phyloP scores from a whole-genome alignment of 192 early-diverging fungal species.

The Coemansia sp. region DNA sequence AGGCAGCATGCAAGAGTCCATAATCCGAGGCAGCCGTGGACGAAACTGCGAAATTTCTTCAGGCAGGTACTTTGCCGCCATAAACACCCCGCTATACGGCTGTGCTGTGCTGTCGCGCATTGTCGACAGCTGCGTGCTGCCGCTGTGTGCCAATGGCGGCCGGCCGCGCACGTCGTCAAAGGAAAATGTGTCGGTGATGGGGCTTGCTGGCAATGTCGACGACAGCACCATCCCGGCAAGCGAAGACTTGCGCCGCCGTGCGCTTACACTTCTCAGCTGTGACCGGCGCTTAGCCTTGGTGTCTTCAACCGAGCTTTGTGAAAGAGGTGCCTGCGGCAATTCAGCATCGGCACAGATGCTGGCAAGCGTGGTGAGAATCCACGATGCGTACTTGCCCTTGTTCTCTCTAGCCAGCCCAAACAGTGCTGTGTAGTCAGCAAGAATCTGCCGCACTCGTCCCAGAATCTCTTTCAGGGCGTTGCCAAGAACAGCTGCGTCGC shows the following conservation, averaged over 20 bases:
- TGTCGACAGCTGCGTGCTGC: background rate
- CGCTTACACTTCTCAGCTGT: conserved; percentile 10
- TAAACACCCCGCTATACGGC: conserved; percentile 22
- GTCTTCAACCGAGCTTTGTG: background rate
- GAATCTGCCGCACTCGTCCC: conserved; percentile 16
- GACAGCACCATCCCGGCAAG: conserved; percentile 38
- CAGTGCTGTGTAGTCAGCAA: conserved; percentile 27
- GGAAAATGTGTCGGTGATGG: conserved; percentile 3
- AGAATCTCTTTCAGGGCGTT: conserved; percentile 21
- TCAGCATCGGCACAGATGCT: conserved; percentile 43
- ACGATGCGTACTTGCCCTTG: conserved; percentile 19
- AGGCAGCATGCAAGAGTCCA: conserved; percentile 15
- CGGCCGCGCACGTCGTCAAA: background rate
- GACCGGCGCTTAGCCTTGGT: conserved; percentile 4
- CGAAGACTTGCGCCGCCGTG: conserved; percentile 39
- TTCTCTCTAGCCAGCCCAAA: conserved; percentile 23
- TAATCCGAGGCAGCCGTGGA: conserved; percentile 31
- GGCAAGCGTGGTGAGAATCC: conserved; percentile 35
- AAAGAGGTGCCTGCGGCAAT: conserved; percentile 17
- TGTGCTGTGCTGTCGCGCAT: background rate
- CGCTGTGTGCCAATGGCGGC: background rate
- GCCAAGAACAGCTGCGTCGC: conserved; percentile 5
- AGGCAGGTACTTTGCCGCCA: conserved; percentile 41
- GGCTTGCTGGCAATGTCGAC: conserved; percentile 14
- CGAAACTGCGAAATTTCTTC: conserved; percentile 33